Base-by-base conservation (phyloP, 2,329 filamentous ascomycete species). In the Stemphylium vesicarium region DNA sequence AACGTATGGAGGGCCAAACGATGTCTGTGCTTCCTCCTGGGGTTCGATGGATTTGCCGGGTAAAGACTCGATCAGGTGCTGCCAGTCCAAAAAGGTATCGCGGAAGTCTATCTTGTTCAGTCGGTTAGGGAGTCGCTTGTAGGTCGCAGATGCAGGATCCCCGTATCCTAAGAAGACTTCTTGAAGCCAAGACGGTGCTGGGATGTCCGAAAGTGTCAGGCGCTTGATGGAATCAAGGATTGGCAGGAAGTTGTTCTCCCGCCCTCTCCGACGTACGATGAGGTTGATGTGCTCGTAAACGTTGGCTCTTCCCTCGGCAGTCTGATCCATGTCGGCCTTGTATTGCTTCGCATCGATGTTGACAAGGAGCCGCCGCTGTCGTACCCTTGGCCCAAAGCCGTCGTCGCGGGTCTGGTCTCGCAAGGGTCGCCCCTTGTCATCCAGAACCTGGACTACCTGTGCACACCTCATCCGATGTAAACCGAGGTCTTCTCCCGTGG, bases 151-250 rank as follows among this genome's bases (percentile, higher is more conserved):
- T 26, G 91, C 85, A 53, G 95, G 94, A 75, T 99, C 93, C 41
- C 95, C 95, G 73, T 96, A 98, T 3, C 95, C 95, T n/a, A 99
- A 80, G 75, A 98, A 99, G 9, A 98, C 94, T 64, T 98, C 95
- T 68, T 96, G 92, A 38, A 99, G 82, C 95, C 95, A 99, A 2
- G 88, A 85, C 12, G 95, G 92, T 49, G 98, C 82, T 6, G 91
- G 90, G 16, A 94, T 88, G 65, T 96, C 91, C 0, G 92, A 92
- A 31, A 96, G 81, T 2, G 92, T 89, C 26, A 99, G 83, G 60
- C 86, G 90, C 69, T 89, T 91, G 70, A 99, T 96, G 1, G 93
- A 96, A 67, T 97, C 91, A 32, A 99, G 81, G 9, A 99, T 88
- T 9, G 93, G 88, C 70, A 91, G 96, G 81, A 99, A 99, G 75